Percentiles rank a stretch among this genome's conserved stretches.
phyloP scores from a whole-genome alignment of 2,329 filamentous ascomycete species.

The Aspergillus terreus region DNA sequence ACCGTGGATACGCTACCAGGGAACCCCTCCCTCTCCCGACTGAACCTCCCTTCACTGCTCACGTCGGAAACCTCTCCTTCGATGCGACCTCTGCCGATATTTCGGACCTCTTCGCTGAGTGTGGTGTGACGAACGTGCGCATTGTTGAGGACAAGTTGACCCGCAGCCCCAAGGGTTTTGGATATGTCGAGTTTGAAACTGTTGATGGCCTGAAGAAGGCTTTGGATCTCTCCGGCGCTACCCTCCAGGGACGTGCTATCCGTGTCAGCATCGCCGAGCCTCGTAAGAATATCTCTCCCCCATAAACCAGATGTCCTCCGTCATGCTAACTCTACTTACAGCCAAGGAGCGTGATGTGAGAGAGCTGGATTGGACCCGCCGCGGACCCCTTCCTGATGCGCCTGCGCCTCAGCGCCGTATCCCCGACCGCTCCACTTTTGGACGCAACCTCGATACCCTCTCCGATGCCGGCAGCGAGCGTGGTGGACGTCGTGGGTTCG shows the following conservation, averaged over 20 bases:
- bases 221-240: constrained; percentile 73
- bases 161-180: constrained; percentile 93
- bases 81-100: constrained; percentile 83
- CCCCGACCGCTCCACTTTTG: constrained; percentile 54
- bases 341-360: constrained; percentile 82
- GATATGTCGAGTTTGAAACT: constrained; percentile 89
- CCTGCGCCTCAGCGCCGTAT: constrained; percentile 60
- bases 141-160: constrained; percentile 96
- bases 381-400: constrained; percentile 78
- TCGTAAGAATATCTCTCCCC: constrained; percentile 56
- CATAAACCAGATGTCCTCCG: background rate
- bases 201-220: constrained; percentile 90
- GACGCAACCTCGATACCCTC: constrained; percentile 51
- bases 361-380: constrained; percentile 90
- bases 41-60: constrained; percentile 91
- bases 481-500: constrained; percentile 64
- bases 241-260: constrained; percentile 84
- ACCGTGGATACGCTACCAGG: constrained; percentile 41
- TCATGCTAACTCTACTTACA: constrained; percentile 44
- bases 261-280: constrained; percentile 95
- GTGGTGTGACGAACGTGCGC: constrained; percentile 83
- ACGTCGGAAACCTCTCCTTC: constrained; percentile 95
- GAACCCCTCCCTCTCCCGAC: constrained; percentile 82
- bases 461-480: constrained; percentile 62
- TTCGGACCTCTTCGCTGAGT: constrained; percentile 78